phyloP scores from a whole-genome alignment of 2,329 filamentous ascomycete genomes.

The Claviceps sp. region DNA sequence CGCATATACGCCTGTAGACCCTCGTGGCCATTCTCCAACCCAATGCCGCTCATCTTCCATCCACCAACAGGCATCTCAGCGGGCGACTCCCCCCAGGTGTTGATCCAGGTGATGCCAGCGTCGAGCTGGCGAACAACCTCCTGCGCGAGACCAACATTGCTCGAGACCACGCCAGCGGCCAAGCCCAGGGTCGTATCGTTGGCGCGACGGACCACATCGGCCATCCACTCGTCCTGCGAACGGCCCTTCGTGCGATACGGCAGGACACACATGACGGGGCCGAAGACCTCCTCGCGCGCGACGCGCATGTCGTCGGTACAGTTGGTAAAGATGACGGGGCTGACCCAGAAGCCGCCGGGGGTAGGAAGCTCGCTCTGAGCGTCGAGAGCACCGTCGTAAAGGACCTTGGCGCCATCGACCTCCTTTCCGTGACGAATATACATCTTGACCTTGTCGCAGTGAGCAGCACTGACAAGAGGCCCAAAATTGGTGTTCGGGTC shows the following conservation, averaged over 20 bases:
- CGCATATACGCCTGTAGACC: slow-evolving; percentile 72
- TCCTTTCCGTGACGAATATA: slow-evolving; percentile 69
- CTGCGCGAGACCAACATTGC: slow-evolving; percentile 61
- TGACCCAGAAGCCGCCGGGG: slow-evolving; percentile 65
- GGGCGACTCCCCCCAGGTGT: slow-evolving; percentile 85
- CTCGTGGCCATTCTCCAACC: slow-evolving; percentile 71
- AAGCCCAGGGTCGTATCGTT: slow-evolving; percentile 69
- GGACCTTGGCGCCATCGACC: slow-evolving; percentile 56
- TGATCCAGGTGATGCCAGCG: slow-evolving; percentile 84
- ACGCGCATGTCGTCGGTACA: slow-evolving; percentile 76
- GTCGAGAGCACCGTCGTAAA: slow-evolving; percentile 56
- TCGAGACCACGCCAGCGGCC: slow-evolving; percentile 72
- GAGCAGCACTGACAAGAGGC: slow-evolving; percentile 61
- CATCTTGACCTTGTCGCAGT: slow-evolving; percentile 62
- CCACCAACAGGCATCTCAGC: slow-evolving; percentile 88
- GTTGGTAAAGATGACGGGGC: slow-evolving; percentile 73
- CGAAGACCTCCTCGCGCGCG: slow-evolving; percentile 74
- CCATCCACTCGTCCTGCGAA: slow-evolving; percentile 29
- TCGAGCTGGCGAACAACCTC: slow-evolving; percentile 56
- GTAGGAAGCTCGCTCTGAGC: slow-evolving; percentile 35
- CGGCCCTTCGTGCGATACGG: slow-evolving; percentile 43
- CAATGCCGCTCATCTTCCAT: slow-evolving; percentile 82
- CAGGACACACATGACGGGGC: slow-evolving; percentile 73
- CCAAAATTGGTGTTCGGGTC: slow-evolving; percentile 69
- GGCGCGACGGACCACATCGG: slow-evolving; percentile 57